phyloP scores from a whole-genome alignment of 164 flowering plant genomes.

The Umbellularia californica region DNA sequence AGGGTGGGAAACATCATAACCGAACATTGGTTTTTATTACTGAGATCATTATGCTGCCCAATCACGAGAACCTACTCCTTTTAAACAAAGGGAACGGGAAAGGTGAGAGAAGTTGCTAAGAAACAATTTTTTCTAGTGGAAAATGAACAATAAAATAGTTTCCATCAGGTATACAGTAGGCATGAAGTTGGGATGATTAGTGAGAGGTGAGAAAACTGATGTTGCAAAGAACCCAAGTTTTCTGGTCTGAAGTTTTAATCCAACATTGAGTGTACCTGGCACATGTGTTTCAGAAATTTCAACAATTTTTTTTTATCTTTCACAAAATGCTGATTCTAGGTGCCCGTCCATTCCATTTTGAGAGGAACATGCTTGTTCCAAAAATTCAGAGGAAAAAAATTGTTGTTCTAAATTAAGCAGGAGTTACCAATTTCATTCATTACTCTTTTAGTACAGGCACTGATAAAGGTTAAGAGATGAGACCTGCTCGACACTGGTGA shows the following conservation, averaged over 20 bases:
- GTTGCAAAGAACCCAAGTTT: background rate
- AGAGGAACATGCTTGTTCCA: background rate
- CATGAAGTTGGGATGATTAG: too few relatives aligned
- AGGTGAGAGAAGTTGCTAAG: too few relatives aligned
- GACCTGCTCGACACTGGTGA: conserved; percentile 87
- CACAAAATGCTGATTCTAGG: background rate
- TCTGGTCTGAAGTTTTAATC: background rate
- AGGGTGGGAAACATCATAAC: background rate
- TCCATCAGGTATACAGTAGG: too few relatives aligned
- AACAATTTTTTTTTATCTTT: too few relatives aligned
- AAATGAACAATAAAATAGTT: too few relatives aligned
- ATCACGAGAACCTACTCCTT: background rate
- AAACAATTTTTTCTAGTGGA: too few relatives aligned
- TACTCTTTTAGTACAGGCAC: background rate
- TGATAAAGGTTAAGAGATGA: conserved; percentile 1
- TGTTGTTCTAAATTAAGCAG: background rate
- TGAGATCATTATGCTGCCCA: background rate
- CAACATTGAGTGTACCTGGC: background rate
- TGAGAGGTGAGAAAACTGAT: background rate
- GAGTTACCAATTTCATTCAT: background rate
- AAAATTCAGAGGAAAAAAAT: background rate
- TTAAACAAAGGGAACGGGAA: background rate
- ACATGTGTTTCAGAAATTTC: too few relatives aligned
- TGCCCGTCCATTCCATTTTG: background rate
- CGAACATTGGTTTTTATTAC: too few relatives aligned